Percentiles rank a stretch among this genome's conserved stretches.
phyloP scores from a whole-genome alignment of 2,329 filamentous ascomycete genomes.

The Cladosporium velox region DNA sequence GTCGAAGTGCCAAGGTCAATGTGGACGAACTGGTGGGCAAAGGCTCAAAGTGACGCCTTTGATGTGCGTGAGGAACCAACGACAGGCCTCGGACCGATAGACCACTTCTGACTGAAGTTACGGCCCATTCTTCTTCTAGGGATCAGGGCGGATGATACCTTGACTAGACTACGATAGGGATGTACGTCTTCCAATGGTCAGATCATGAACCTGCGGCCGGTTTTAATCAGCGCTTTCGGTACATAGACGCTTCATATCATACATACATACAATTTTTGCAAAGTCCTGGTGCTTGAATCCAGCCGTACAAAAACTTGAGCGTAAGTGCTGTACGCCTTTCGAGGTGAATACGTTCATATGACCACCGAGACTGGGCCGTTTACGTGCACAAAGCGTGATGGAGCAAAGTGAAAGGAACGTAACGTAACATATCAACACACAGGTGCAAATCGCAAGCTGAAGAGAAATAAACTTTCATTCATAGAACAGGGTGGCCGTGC shows the following conservation, averaged over 20 bases:
- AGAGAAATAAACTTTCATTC: constrained; percentile 3
- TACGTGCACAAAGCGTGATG: background rate
- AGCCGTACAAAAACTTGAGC: too few species aligned
- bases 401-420: background rate
- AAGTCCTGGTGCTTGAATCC: too few species aligned
- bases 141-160: background rate
- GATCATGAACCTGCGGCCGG: too few species aligned
- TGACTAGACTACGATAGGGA: background rate
- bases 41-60: background rate
- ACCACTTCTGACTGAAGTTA: background rate
- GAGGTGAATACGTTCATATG: background rate
- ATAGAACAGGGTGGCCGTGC: background rate
- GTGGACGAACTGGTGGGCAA: constrained; percentile 6
- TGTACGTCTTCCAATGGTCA: too few species aligned
- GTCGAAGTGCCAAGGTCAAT: background rate
- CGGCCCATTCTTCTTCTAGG: background rate
- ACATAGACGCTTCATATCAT: too few species aligned
- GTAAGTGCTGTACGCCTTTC: background rate
- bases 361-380: background rate
- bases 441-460: background rate
- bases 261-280: too few species aligned
- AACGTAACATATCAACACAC: background rate
- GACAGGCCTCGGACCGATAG: background rate
- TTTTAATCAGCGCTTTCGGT: too few species aligned
- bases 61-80: background rate